Evolutionary conservation across 2,329 filamentous ascomycete species (phyloP), one percentile per base, ranked within the genome.

Genomic region (Coleophoma cylindrospora): DNA sequence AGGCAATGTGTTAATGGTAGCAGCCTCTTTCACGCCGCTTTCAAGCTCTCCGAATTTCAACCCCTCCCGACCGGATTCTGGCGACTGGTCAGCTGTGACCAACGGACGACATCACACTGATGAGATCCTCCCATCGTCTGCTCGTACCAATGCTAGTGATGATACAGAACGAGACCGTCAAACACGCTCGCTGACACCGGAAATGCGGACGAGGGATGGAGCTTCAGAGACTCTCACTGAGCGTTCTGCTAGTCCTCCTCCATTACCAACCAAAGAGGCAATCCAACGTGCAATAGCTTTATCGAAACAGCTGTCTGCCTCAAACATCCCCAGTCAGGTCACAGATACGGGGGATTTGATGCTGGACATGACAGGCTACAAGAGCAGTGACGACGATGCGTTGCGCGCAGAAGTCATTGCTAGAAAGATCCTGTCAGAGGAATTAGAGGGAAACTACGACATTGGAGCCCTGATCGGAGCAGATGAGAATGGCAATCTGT

Each of bases 361-460:
- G 91, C 74, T 99, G 47, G 94, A 99, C 67, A 96, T 99, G 91
- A 91, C 91, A 0, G 90, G 90, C 1, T 96, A 96, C 72, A 97
- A 96, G 69, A 89, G 86, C 66, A 95, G 85, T 62, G 92, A 97
- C 58, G 90, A 95, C 61, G 91, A 97, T 59, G 88, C 92, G 6
- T 76, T 97, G 48, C 84, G 89, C 43, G 92, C 94, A 15, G 94
- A 99, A 68, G 83, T 95, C n/a, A 79, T 97, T 54, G 94, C 94
- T 5, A 83, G 94, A 19, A 94, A 92, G 66, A 90, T 99, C 46
- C 78, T 99, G 12, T 86, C 91, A 0, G 91, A 99, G 64, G 92
- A 97, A 69, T 72, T 97, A 13, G 89, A 96, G 61, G 94, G 91
- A 19, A 91, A 92, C 64, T 96, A 96, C 67, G 94, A 99, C 65